phyloP scores from a whole-genome alignment of 1,284 basidiomycete species.

The Pseudozyma thailandica region DNA sequence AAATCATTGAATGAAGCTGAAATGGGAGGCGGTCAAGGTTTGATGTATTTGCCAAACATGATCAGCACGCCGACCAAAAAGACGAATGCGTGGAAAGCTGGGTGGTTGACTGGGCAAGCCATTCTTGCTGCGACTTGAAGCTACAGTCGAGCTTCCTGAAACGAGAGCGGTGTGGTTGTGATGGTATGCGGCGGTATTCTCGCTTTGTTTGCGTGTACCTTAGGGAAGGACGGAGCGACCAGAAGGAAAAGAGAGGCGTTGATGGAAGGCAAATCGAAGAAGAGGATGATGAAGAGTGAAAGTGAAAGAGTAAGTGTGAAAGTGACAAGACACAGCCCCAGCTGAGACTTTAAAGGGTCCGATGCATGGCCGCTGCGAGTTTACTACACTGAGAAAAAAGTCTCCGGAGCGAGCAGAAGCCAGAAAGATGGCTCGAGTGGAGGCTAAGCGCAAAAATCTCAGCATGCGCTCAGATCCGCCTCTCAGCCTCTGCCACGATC shows the following conservation, averaged over 20 bases:
- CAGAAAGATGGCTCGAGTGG: too few species aligned
- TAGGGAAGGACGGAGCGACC: too few species aligned
- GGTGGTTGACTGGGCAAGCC: conserved; percentile 62
- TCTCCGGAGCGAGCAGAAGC: too few species aligned
- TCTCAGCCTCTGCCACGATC: too few species aligned
- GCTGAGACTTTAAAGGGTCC: too few species aligned
- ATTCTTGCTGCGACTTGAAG: conserved; percentile 11
- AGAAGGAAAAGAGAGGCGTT: neutral
- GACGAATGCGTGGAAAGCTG: conserved; percentile 58
- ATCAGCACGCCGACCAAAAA: conserved; percentile 61
- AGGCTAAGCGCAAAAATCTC: too few species aligned
- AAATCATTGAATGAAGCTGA: neutral
- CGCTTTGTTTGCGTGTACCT: too few species aligned
- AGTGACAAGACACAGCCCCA: neutral
- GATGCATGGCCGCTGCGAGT: too few species aligned
- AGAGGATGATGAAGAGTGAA: neutral
- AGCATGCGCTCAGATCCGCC: too few species aligned
- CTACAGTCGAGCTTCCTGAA: neutral
- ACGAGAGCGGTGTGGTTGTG: too few species aligned
- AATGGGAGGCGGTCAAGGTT: conserved; percentile 12
- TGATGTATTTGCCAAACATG: conserved; percentile 54
- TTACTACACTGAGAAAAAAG: too few species aligned
- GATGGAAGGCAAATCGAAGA: neutral
- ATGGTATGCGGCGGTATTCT: too few species aligned
- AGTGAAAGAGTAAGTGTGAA: neutral